These are phyloP conservation scores for Ustulina deusta DNA, from an alignment of 2,329 filamentous ascomycete genomes.

Conservation along the genomic window DNA sequence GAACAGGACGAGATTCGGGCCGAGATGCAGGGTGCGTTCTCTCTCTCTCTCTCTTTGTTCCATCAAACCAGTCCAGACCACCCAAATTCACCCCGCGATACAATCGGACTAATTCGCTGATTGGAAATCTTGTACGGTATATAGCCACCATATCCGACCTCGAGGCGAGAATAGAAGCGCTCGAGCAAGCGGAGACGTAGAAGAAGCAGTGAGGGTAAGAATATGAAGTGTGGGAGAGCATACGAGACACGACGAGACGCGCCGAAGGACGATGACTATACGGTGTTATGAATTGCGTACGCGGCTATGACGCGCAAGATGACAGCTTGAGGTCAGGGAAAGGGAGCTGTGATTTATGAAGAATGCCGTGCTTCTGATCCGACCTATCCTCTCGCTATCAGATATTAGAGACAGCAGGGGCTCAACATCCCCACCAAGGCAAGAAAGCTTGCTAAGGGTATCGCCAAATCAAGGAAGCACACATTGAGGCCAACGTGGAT, in stretches of 20 bases:
- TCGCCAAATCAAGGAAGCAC: background rate
- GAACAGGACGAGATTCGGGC: slow-evolving; percentile 76
- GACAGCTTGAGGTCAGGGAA: background rate
- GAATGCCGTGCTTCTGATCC: background rate
- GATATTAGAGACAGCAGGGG: background rate
- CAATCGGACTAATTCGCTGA: slow-evolving; percentile 8
- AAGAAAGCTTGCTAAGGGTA: background rate
- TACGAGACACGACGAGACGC: background rate
- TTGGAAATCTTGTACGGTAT: background rate
- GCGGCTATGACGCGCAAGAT: background rate
- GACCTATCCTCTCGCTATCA: background rate
- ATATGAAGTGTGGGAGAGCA: background rate
- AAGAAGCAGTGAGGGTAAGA: slow-evolving; percentile 29
- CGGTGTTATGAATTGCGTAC: background rate
- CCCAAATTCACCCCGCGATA: background rate
- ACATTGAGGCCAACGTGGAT: background rate
- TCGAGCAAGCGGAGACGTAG: slow-evolving; percentile 43
- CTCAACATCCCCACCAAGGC: background rate
- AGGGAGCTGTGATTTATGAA: background rate
- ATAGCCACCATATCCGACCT: slow-evolving; percentile 48
- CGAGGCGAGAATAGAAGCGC: slow-evolving; percentile 47
- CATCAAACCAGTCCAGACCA: background rate
- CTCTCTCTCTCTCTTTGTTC: background rate
- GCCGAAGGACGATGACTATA: background rate
- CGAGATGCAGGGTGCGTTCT: slow-evolving; percentile 65